These are phyloP conservation scores for Fraxinus angustifolia DNA, from an alignment of 305 asterid genomes.

Conservation along the genomic window DNA sequence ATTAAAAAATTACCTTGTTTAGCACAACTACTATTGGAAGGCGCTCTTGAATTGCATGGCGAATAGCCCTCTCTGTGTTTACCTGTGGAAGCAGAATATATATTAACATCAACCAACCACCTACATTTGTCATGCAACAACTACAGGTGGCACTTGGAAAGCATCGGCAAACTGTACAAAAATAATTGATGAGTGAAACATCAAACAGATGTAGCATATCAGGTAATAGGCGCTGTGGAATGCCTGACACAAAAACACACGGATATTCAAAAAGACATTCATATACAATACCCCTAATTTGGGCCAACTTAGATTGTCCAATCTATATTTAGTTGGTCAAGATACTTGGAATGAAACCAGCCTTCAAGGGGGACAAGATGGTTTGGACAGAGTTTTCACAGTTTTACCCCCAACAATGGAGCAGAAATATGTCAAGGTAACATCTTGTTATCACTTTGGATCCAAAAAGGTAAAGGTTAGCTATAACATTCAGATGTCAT, in stretches of 20 bases:
- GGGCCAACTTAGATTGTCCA: neutral
- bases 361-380: neutral
- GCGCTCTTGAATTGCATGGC: constrained; percentile 91
- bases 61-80: constrained; percentile 94
- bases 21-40: constrained; percentile 86
- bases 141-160: neutral
- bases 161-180: neutral
- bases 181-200: neutral
- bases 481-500: neutral
- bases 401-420: neutral
- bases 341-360: neutral
- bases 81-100: constrained; percentile 43
- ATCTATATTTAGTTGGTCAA: neutral
- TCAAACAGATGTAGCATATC: neutral
- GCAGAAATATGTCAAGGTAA: neutral
- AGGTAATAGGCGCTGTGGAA: neutral
- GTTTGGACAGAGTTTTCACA: neutral
- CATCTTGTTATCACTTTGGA: neutral
- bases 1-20: constrained; percentile 66
- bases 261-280: neutral
- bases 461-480: neutral
- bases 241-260: neutral
- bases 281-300: neutral
- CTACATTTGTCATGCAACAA: neutral
- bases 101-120: neutral